These are phyloP conservation scores for Sodiomyces alkalinus DNA, from an alignment of 2,329 filamentous ascomycete genomes.

Conservation along the genomic window DNA sequence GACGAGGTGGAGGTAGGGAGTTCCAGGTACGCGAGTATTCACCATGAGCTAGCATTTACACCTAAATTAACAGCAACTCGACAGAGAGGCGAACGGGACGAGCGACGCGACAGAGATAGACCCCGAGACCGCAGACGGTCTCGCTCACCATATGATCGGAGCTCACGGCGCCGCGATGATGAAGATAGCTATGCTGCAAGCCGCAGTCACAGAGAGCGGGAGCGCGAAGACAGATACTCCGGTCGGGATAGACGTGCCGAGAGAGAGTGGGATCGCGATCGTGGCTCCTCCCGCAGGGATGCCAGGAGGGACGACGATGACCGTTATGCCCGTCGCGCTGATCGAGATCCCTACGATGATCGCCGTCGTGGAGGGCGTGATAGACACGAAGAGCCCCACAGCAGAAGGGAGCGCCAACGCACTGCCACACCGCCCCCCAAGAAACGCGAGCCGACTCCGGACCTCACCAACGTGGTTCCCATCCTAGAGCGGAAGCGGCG, in stretches of 20 bases:
- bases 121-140: slow-evolving; percentile 58
- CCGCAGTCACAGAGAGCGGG: slow-evolving; percentile 80
- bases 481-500: slow-evolving; percentile 78
- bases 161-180: slow-evolving; percentile 56
- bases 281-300: slow-evolving; percentile 44
- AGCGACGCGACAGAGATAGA: slow-evolving; percentile 20
- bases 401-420: slow-evolving; percentile 43
- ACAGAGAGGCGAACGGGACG: slow-evolving; percentile 17
- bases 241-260: slow-evolving; percentile 53
- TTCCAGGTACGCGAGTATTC: slow-evolving; percentile 9
- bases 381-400: slow-evolving; percentile 21
- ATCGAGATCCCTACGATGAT: slow-evolving; percentile 39
- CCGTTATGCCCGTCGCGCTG: slow-evolving; percentile 28
- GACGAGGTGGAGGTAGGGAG: slow-evolving; percentile 6
- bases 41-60: too few relatives aligned
- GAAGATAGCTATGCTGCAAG: slow-evolving; percentile 84
- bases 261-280: slow-evolving; percentile 64
- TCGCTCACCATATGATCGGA: slow-evolving; percentile 63
- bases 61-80: neutral
- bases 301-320: slow-evolving; percentile 50
- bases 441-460: slow-evolving; percentile 89
- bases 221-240: slow-evolving; percentile 83
- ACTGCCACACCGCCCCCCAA: slow-evolving; percentile 71
- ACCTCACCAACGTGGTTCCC: slow-evolving; percentile 73
- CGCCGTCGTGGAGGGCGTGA: slow-evolving; percentile 35